Conservation (phyloP, 768 basidiomycete species). For the Hysterangium stoloniferum region DNA sequence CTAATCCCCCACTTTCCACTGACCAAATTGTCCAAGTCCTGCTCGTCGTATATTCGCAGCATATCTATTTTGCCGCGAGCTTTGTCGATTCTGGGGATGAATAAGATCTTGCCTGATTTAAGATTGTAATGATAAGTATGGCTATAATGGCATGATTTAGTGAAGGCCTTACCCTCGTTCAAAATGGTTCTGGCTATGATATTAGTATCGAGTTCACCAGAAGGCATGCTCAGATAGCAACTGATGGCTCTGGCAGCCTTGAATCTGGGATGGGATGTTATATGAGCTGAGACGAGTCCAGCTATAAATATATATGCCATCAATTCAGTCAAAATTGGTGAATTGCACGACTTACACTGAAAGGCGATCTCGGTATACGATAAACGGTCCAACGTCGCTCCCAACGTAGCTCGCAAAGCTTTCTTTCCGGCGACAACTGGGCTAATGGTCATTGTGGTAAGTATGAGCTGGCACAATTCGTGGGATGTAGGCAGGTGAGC, state of each 20-base stretch:
- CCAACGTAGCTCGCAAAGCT: conserved; percentile 44
- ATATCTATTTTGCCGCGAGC: conserved; percentile 55
- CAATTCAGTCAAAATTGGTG: conserved; percentile 8
- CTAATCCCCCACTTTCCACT: conserved; percentile 68
- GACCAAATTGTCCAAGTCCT: conserved; percentile 52
- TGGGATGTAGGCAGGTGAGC: too few relatives aligned
- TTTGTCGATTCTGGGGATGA: conserved; percentile 55
- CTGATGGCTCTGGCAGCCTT: conserved; percentile 42
- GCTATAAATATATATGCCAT: conserved; percentile 18
- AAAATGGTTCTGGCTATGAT: conserved; percentile 45
- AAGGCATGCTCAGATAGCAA: conserved; percentile 78
- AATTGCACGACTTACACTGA: conserved; percentile 44
- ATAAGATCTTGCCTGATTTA: conserved; percentile 51
- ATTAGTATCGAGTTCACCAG: conserved; percentile 58
- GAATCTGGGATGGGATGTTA: conserved; percentile 48
- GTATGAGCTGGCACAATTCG: too few relatives aligned
- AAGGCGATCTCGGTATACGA: conserved; percentile 37
- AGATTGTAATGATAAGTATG: background rate
- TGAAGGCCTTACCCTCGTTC: conserved; percentile 36
- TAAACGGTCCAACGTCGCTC: conserved; percentile 37
- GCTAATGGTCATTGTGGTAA: too few relatives aligned
- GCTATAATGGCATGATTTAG: background rate
- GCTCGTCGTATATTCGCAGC: conserved; percentile 47
- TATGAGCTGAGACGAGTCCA: conserved; percentile 17
- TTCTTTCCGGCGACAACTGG: conserved; percentile 53